Conservation (phyloP, 768 basidiomycete genomes). For the Boletus patriciae region DNA sequence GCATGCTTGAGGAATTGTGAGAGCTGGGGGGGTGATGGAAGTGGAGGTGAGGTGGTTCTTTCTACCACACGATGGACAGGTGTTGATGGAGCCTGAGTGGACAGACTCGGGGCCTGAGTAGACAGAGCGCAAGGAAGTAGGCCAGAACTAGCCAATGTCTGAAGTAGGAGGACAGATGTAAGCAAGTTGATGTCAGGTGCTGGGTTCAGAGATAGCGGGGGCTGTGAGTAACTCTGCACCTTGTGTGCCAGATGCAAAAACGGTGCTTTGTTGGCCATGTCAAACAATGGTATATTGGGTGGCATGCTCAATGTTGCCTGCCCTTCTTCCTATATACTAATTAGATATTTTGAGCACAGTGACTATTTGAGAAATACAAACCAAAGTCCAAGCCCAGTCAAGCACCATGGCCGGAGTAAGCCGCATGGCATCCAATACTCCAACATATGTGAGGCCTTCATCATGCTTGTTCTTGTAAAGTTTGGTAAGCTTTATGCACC, state of each 20-base stretch:
- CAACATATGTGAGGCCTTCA: neutral
- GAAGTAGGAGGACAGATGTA: neutral
- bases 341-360: no score
- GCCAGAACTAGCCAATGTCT: neutral
- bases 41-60: neutral
- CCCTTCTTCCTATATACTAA: neutral
- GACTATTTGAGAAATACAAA: neutral
- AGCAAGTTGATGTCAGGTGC: neutral
- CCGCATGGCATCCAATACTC: neutral
- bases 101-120: no score
- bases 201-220: neutral
- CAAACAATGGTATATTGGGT: neutral
- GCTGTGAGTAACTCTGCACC: neutral
- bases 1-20: neutral
- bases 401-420: neutral
- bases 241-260: neutral
- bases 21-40: neutral
- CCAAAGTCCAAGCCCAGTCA: neutral
- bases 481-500: neutral
- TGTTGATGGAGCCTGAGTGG: neutral
- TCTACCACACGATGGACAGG: neutral
- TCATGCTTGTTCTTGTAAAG: neutral
- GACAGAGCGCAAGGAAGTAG: no score
- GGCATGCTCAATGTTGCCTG: neutral
- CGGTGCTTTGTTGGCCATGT: neutral